phyloP scores from a whole-genome alignment of 495 filamentous ascomycete species.

The Lasiosphaeria miniovina region DNA sequence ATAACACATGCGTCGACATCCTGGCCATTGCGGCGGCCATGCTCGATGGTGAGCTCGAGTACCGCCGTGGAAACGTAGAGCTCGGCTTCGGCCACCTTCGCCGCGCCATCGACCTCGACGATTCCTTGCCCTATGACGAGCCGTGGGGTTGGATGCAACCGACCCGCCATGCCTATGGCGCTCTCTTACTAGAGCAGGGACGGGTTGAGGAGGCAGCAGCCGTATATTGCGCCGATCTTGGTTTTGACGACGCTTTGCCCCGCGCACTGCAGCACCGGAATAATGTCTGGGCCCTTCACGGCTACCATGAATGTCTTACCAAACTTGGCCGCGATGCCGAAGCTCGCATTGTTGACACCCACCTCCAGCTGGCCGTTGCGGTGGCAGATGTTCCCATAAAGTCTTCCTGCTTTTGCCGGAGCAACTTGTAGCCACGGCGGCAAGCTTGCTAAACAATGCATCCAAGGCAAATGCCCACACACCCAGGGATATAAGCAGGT shows the following conservation, averaged over 20 bases:
- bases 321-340: constrained; percentile 49
- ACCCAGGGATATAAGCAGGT: too few relatives aligned
- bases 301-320: constrained; percentile 60
- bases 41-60: constrained; percentile 67
- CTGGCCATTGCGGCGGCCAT: constrained; percentile 57
- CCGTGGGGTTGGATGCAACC: constrained; percentile 73
- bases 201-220: constrained; percentile 51
- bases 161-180: constrained; percentile 62
- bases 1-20: constrained; percentile 61
- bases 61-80: constrained; percentile 55
- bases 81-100: constrained; percentile 54
- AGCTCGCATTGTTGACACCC: constrained; percentile 46
- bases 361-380: constrained; percentile 48
- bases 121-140: constrained; percentile 60
- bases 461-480: too few relatives aligned
- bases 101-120: constrained; percentile 51
- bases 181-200: constrained; percentile 60
- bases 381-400: constrained; percentile 58
- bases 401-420: constrained; percentile 62
- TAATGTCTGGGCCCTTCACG: constrained; percentile 68
- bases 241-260: constrained; percentile 52
- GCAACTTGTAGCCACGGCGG: neutral
- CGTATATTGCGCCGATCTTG: constrained; percentile 62
- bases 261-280: constrained; percentile 59
- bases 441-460: too few relatives aligned